Base-by-base conservation (phyloP, 208 protist species). In the Leishmania arabica region DNA sequence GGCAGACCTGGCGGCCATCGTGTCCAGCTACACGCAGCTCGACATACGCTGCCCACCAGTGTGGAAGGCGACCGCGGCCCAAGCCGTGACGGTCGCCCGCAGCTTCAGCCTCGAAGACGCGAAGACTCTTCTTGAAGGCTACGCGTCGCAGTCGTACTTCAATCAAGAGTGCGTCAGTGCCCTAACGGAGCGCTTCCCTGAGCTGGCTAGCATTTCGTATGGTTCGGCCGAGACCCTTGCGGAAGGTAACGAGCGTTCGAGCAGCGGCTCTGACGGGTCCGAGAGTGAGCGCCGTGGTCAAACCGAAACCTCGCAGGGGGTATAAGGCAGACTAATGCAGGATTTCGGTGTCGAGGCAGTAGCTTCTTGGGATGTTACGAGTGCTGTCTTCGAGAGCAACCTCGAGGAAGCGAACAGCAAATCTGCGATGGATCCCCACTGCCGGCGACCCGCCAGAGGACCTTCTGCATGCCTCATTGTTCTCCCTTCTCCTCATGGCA, bases 21-120 rank as follows among this genome's bases (percentile, higher is more conserved):
- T 90, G 17, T 69, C 54, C 54, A 91, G 88, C 78, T 96, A 95
- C 77, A 84, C 82, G 27, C 83, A 53, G 64, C 82, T 96, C 6
- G 75, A 86, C 73, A 85, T 92, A 13, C 74, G 72, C 4, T 90
- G 88, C 56, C 47, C 56, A 58, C 75, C 87, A 4, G 88, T 95
- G 45, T 90, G 89, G 79, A 85, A 93, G 49, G 84, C 79, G 5
- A 93, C 84, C 37, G 87, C 86, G 45, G 66, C 85, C 27, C 91
- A 89, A 51, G 85, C 84, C 40, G 31, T 86, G 66, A 78, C 37
- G 19, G 62, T 89, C 24, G 51, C 78, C 7, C 75, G 93, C 17
- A 40, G 66, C 3, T 94, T 93, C 80, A 84, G 87, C 34, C 40
- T 71, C 42, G 77, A 75, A 17, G 89, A 92, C 34, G 92, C 89